phyloP scores from a whole-genome alignment of 306 rosid species.

The Cyamopsis tetragonoloba region DNA sequence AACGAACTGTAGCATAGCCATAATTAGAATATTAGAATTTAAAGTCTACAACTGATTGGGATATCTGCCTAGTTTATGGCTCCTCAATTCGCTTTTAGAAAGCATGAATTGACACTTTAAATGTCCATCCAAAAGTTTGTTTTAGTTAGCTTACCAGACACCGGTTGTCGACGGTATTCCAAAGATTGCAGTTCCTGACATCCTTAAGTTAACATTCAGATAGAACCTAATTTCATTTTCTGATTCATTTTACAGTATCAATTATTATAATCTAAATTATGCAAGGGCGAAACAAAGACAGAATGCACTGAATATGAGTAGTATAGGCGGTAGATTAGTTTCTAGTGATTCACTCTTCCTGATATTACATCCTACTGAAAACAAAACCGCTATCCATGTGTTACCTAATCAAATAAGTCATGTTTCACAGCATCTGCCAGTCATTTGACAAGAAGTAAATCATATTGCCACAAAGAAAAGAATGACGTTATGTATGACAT shows the following conservation, averaged over 20 bases:
- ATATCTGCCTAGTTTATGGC: conserved; percentile 5
- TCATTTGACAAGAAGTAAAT: background rate
- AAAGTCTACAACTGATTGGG: background rate
- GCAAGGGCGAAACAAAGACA: background rate
- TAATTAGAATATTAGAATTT: background rate
- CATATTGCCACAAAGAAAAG: background rate
- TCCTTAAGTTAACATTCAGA: conserved; percentile 14
- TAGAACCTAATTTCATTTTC: conserved; percentile 3
- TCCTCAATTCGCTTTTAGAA: conserved; percentile 4
- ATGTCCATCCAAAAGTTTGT: background rate
- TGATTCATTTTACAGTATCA: background rate
- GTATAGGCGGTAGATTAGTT: background rate
- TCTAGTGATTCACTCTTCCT: conserved; percentile 21
- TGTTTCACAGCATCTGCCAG: background rate
- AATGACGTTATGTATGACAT: background rate
- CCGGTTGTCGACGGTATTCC: conserved; percentile 2
- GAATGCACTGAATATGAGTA: background rate
- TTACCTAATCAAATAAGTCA: background rate
- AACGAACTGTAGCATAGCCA: conserved; percentile 1
- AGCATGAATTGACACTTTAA: background rate
- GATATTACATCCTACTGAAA: conserved; percentile 1
- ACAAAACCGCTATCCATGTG: conserved; percentile 9
- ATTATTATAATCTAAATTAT: conserved; percentile 1
- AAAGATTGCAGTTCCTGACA: conserved; percentile 1
- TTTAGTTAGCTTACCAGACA: conserved; percentile 1